Base-by-base conservation (phyloP, 441 rosid genomes). In the Pelargonium myrrhifolium region DNA sequence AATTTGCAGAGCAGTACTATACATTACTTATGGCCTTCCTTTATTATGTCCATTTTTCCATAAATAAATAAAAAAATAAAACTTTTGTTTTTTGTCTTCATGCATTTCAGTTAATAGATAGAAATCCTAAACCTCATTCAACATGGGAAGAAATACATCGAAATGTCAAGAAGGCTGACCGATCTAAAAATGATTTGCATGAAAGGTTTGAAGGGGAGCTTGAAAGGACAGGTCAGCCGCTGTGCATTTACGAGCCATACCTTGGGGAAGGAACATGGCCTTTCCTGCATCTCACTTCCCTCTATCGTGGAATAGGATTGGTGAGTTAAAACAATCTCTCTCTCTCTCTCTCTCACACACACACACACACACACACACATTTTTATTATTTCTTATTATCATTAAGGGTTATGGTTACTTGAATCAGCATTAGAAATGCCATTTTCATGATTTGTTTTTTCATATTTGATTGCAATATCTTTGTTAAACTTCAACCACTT, bases 91-190 rank as follows among this genome's bases (percentile, higher is more conserved):
- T 18, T 47, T 55, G 18, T 55, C 40, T 8, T 7, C 12, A 20
- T 2, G 11, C 9, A 22, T 55, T 55, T 18, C 85, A 94, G 98
- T 76, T 89, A 71, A 94, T 86, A 76, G 85, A 83, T 76, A 83
- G 99, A 81, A 82, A 65, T 64, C 88, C 82, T 65, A 93, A 92
- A 79, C 74, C 84, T 78, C 97, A 39, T 77, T 96, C 86, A 51
- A 88, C 97, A 35, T 94, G 99, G 99, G 99, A 94, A 64, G 97
- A 94, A n/a, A 94, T 88, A 65, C 92, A 89, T 78, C 84, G 84
- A 78, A 85, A 78, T 71, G 90, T 94, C 68, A 94, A 90, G 80
- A 92, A 82, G 80, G 88, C 87, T 68, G 98, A 86, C 76, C 84
- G 90, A 56, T 61, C 81, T 61, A 92, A 72, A 84, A 89, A 85